Evolutionary conservation across 2,329 filamentous ascomycete species (phyloP).

Genomic region (Chaetothyriales sp.): DNA sequence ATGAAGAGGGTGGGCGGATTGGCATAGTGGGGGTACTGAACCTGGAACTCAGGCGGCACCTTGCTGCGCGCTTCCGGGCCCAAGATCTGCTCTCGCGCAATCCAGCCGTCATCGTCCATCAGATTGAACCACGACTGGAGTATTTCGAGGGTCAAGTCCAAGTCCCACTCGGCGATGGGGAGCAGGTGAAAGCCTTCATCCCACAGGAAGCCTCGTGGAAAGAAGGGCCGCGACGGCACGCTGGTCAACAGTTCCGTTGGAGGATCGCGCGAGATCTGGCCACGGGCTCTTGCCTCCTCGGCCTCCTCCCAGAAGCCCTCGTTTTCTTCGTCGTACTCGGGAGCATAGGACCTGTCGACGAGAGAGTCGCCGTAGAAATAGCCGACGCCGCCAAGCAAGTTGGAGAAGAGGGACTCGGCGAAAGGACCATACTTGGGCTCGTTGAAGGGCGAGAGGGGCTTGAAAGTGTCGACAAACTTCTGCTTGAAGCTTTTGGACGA

Average conservation of each 20-base stretch:
- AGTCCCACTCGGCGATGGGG: slow-evolving; percentile 86
- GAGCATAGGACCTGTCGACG: slow-evolving; percentile 80
- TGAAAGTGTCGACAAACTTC: slow-evolving; percentile 59
- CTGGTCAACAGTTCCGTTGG: slow-evolving; percentile 82
- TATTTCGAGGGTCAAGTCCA: slow-evolving; percentile 73
- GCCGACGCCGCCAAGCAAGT: slow-evolving; percentile 82
- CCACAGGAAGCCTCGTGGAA: slow-evolving; percentile 93
- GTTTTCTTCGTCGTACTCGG: slow-evolving; percentile 87
- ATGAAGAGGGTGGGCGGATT: slow-evolving; percentile 94
- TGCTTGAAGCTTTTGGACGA: slow-evolving; percentile 57
- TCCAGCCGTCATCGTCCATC: slow-evolving; percentile 97
- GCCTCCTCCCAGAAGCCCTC: slow-evolving; percentile 94
- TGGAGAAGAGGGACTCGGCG: slow-evolving; percentile 83
- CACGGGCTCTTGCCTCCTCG: slow-evolving; percentile 59
- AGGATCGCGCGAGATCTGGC: slow-evolving; percentile 57
- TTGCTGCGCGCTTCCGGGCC: slow-evolving; percentile 86
- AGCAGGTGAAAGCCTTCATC: slow-evolving; percentile 94
- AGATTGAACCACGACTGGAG: slow-evolving; percentile 90
- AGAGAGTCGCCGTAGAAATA: slow-evolving; percentile 86
- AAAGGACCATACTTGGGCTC: slow-evolving; percentile 62
- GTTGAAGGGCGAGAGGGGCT: slow-evolving; percentile 62
- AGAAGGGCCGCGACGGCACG: slow-evolving; percentile 87
- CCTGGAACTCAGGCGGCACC: slow-evolving; percentile 81
- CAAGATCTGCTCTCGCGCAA: slow-evolving; percentile 88
- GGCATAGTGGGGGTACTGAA: slow-evolving; percentile 93